These are phyloP conservation scores for Chrysanthemum seticuspe DNA, from an alignment of 129 eudicot genomes.

Conservation along the genomic window DNA sequence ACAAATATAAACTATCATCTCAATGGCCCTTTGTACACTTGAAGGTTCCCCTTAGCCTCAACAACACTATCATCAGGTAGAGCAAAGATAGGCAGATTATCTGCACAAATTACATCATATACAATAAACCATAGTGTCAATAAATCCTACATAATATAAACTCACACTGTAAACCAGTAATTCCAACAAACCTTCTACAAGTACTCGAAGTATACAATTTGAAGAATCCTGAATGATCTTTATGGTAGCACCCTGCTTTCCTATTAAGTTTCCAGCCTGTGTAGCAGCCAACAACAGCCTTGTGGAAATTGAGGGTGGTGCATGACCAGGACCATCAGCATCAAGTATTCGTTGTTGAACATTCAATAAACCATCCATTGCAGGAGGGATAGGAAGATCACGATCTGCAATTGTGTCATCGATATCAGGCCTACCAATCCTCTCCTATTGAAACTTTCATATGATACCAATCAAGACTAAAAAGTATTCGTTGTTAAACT, in stretches of 20 bases:
- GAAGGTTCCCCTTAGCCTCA: too few relatives aligned
- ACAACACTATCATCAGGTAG: too few relatives aligned
- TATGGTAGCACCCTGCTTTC: conserved; percentile 88
- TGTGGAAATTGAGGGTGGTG: conserved; percentile 53
- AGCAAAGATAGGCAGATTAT: too few relatives aligned
- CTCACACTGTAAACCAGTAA: neutral
- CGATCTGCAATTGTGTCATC: conserved; percentile 51
- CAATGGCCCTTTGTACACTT: too few relatives aligned
- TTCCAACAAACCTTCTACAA: conserved; percentile 62
- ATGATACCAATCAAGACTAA: too few relatives aligned
- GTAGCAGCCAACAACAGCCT: conserved; percentile 80
- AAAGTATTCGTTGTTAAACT: too few relatives aligned
- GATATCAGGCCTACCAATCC: too few relatives aligned
- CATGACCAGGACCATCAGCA: conserved; percentile 54
- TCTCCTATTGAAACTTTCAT: conserved; percentile 2
- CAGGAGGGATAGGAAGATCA: conserved; percentile 66
- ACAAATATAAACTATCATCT: too few relatives aligned
- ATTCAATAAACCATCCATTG: conserved; percentile 82
- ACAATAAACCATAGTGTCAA: neutral
- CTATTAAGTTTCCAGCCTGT: conserved; percentile 91
- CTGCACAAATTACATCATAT: too few relatives aligned
- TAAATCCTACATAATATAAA: neutral
- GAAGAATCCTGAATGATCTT: conserved; percentile 81
- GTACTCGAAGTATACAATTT: conserved; percentile 70
- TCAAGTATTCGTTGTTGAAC: conserved; percentile 73